Evolutionary conservation across 208 protist species (phyloP).

Genomic region (Leishmania major): DNA sequence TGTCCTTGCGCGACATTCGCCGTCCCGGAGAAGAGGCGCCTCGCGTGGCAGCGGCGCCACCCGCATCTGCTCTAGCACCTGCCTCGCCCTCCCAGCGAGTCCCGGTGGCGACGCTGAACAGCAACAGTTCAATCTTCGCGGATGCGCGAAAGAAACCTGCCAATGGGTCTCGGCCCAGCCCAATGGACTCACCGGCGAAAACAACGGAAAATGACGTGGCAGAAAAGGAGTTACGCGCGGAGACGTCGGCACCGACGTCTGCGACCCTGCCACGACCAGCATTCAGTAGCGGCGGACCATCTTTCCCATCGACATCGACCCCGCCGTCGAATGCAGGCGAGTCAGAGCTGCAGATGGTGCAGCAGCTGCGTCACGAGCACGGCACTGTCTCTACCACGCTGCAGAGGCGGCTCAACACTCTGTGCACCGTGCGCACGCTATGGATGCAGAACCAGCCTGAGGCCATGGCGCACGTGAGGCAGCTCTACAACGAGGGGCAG

Average conservation of each 20-base stretch:
- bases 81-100: constrained; percentile 11
- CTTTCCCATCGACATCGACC: constrained; percentile 18
- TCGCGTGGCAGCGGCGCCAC: neutral
- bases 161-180: neutral
- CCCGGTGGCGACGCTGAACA: constrained; percentile 13
- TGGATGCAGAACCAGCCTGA: constrained; percentile 58
- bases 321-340: constrained; percentile 3
- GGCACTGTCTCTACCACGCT: constrained; percentile 36
- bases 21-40: neutral
- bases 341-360: constrained; percentile 35
- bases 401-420: constrained; percentile 50
- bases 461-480: constrained; percentile 57
- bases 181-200: neutral
- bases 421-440: constrained; percentile 50
- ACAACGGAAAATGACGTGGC: neutral
- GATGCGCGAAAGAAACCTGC: constrained; percentile 7
- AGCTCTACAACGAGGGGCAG: constrained; percentile 43
- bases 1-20: constrained; percentile 29
- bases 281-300: constrained; percentile 6
- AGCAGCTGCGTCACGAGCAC: constrained; percentile 38
- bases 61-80: neutral
- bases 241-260: neutral
- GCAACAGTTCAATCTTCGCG: constrained; percentile 13
- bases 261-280: constrained; percentile 3
- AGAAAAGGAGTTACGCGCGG: neutral